These are phyloP conservation scores for Cercospora sp. DNA, from an alignment of 2,329 filamentous ascomycete species.

Conservation along the genomic window DNA sequence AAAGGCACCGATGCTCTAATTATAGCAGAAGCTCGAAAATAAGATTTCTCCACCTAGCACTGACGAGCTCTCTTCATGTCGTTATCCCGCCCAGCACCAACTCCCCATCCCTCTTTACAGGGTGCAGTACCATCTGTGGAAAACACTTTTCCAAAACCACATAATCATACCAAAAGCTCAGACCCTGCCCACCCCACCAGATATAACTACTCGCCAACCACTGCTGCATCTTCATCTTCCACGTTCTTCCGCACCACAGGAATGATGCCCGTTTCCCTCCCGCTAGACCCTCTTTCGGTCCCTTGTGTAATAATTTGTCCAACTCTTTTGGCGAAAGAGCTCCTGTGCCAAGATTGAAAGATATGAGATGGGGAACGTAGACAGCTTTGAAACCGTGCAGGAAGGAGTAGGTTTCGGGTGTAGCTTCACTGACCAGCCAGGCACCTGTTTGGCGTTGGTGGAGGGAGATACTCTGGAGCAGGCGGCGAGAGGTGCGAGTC, in stretches of 20 bases:
- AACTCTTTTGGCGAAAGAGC: slow-evolving; percentile 42
- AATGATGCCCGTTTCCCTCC: slow-evolving; percentile 6
- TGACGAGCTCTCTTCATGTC: background rate
- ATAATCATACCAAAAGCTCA: slow-evolving; percentile 13
- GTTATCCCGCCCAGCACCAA: background rate
- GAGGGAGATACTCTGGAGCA: slow-evolving; percentile 53
- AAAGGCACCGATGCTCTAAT: no score
- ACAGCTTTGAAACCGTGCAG: slow-evolving; percentile 75
- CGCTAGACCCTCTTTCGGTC: slow-evolving; percentile 7
- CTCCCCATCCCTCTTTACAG: slow-evolving; percentile 10
- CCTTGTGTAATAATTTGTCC: slow-evolving; percentile 40
- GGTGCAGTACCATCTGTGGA: slow-evolving; percentile 11
- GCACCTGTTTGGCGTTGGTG: slow-evolving; percentile 11
- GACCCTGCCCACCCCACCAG: slow-evolving; percentile 14
- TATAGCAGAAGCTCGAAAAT: no score
- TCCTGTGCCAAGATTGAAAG: slow-evolving; percentile 68
- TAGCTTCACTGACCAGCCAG: slow-evolving; percentile 70
- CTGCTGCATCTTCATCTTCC: slow-evolving; percentile 4
- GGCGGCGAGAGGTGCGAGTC: slow-evolving; percentile 66
- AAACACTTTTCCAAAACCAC: slow-evolving; percentile 7
- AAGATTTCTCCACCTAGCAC: no score
- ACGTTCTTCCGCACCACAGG: slow-evolving; percentile 8
- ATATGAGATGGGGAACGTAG: slow-evolving; percentile 72
- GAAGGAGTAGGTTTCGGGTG: slow-evolving; percentile 76
- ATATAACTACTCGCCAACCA: slow-evolving; percentile 16